phyloP scores from a whole-genome alignment of 768 basidiomycete genomes.

The Tylopilus felleus region DNA sequence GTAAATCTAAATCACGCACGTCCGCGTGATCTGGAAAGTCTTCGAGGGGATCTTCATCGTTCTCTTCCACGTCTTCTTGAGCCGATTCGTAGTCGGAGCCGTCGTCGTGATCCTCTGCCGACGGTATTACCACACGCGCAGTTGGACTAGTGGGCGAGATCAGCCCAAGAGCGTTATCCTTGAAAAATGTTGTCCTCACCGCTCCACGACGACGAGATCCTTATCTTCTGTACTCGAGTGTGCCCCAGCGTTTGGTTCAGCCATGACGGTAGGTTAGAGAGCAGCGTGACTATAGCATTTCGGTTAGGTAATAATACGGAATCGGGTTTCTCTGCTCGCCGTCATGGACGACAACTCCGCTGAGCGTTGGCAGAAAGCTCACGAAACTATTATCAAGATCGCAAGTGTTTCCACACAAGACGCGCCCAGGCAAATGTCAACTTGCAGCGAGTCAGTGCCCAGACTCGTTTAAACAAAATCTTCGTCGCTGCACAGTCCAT shows the following conservation, averaged over 20 bases:
- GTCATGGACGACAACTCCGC: no score
- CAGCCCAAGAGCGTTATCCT: not conserved
- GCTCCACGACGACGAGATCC: conserved; percentile 23
- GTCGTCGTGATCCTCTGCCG: conserved; percentile 27
- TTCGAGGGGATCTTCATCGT: conserved; percentile 64
- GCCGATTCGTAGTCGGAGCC: conserved; percentile 38
- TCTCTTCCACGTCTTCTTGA: conserved; percentile 41
- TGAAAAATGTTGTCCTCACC: conserved; percentile 12
- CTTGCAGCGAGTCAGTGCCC: not conserved
- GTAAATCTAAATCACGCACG: conserved; percentile 50
- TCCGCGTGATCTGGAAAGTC: conserved; percentile 84
- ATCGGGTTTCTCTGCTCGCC: no score
- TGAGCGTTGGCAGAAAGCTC: no score
- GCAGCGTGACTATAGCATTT: no score
- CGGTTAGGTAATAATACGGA: not conserved
- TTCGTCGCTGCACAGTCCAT: not conserved
- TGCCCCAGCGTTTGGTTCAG: conserved; percentile 11
- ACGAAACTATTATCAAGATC: no score
- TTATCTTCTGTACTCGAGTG: conserved; percentile 16
- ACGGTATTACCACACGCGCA: conserved; percentile 50
- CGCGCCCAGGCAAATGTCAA: not conserved
- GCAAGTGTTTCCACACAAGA: not conserved
- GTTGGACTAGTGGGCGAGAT: conserved; percentile 19
- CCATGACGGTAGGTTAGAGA: conserved; percentile 15
- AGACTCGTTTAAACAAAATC: not conserved